Percentiles rank a stretch among this genome's conserved stretches.
Evolutionary conservation across 2,329 filamentous ascomycete genomes (phyloP).

Genomic region (Monosporascus sp.): DNA sequence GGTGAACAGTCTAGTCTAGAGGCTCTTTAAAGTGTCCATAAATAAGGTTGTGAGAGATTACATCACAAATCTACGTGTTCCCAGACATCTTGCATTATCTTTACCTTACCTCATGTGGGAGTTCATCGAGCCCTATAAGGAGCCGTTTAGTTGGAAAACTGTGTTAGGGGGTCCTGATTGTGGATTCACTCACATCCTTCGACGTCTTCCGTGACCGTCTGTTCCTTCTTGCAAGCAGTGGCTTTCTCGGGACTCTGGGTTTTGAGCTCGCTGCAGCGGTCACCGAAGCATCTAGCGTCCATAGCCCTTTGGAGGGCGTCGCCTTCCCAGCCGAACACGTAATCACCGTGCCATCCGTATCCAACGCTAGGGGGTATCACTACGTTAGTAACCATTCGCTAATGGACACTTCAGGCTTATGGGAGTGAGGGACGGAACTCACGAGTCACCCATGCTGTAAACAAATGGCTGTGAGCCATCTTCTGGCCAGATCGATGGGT

Average conservation of each 20-base stretch:
- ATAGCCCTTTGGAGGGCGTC: constrained; percentile 27
- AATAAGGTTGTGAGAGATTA: no score
- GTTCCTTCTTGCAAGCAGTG: constrained; percentile 18
- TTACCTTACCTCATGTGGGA: background rate
- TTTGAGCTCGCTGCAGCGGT: constrained; percentile 16
- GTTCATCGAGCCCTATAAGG: background rate
- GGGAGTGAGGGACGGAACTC: background rate
- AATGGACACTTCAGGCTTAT: background rate
- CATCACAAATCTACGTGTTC: background rate
- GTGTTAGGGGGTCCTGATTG: background rate
- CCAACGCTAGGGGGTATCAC: constrained; percentile 13
- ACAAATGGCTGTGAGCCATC: constrained; percentile 22
- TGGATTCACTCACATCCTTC: constrained; percentile 12
- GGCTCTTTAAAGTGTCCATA: no score
- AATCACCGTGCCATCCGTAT: constrained; percentile 29
- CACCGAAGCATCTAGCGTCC: constrained; percentile 25
- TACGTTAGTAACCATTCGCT: background rate
- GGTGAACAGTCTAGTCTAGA: no score
- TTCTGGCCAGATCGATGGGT: constrained; percentile 23
- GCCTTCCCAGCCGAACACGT: constrained; percentile 30
- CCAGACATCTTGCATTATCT: background rate
- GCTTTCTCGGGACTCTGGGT: constrained; percentile 16
- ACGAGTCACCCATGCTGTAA: constrained; percentile 17
- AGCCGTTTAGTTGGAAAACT: background rate
- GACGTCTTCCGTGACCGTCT: constrained; percentile 14